phyloP scores from a whole-genome alignment of 805 yeast genomes.

The Wickerhamomyces pijperi region DNA sequence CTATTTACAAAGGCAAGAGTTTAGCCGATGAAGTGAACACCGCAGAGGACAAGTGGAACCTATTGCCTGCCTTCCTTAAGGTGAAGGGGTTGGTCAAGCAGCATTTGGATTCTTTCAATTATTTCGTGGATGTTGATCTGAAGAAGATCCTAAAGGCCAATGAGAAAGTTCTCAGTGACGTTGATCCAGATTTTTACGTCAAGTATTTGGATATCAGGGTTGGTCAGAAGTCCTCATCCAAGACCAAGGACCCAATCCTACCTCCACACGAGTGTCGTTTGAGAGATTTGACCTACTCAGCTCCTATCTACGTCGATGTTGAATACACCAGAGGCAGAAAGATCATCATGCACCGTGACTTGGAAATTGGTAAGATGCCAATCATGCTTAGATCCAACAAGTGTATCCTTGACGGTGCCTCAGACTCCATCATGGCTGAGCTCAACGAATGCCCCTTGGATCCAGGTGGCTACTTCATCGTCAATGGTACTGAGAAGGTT shows the following conservation, averaged over 20 bases:
- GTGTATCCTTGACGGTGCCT: slow-evolving; percentile 73
- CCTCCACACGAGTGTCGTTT: slow-evolving; percentile 95
- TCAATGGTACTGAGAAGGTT: slow-evolving; percentile 96
- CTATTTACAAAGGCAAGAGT: slow-evolving; percentile 75
- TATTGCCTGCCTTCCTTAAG: slow-evolving; percentile 88
- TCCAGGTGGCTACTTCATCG: slow-evolving; percentile 98
- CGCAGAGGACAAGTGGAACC: slow-evolving; percentile 94
- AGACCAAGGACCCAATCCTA: slow-evolving; percentile 44
- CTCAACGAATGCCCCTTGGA: slow-evolving; percentile 92
- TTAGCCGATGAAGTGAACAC: slow-evolving; percentile 82
- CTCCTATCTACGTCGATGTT: slow-evolving; percentile 93
- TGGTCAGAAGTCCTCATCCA: slow-evolving; percentile 61
- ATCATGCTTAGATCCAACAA: slow-evolving; percentile 90
- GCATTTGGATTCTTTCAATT: slow-evolving; percentile 96
- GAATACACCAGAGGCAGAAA: slow-evolving; percentile 94
- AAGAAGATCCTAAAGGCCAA: slow-evolving; percentile 90
- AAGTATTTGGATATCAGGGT: slow-evolving; percentile 89
- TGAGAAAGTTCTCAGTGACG: slow-evolving; percentile 81
- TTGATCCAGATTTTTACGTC: slow-evolving; percentile 92
- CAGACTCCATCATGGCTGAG: slow-evolving; percentile 76
- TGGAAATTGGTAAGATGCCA: slow-evolving; percentile 98
- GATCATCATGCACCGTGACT: slow-evolving; percentile 78
- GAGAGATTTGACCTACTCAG: slow-evolving; percentile 88
- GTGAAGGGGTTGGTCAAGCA: slow-evolving; percentile 96
- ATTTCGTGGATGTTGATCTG: slow-evolving; percentile 87